Conservation (phyloP, 2,329 filamentous ascomycete genomes). For the Thelonectria blattea region DNA sequence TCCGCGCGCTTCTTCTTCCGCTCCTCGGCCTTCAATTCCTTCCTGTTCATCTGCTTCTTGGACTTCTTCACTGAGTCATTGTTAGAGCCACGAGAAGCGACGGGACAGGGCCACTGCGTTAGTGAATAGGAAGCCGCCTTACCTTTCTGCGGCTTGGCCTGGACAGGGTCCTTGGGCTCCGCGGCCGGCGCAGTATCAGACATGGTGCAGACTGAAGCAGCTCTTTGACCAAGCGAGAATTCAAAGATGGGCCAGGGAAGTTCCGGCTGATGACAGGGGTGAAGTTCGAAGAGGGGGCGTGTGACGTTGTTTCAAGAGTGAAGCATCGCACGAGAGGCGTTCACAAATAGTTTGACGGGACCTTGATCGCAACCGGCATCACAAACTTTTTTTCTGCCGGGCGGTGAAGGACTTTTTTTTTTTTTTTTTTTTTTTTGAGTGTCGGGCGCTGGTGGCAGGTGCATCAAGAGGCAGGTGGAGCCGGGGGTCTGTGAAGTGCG, state of each 20-base stretch:
- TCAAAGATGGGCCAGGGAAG: background rate
- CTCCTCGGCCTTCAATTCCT: constrained; percentile 27
- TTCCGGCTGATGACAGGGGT: background rate
- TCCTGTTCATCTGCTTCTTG: constrained; percentile 23
- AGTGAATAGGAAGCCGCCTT: no score
- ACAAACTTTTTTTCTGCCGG: constrained; percentile 42
- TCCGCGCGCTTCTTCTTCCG: constrained; percentile 46
- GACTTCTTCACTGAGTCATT: no score
- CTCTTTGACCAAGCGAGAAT: no score
- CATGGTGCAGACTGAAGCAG: constrained; percentile 22
- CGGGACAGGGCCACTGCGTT: no score
- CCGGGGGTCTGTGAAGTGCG: constrained; percentile 17
- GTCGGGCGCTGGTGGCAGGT: no score
- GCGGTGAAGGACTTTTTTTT: constrained; percentile 32
- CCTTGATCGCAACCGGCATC: constrained; percentile 10
- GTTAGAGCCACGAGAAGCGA: no score
- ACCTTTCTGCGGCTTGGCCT: no score
- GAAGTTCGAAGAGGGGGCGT: background rate
- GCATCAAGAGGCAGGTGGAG: constrained; percentile 9
- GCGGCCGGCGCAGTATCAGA: constrained; percentile 21
- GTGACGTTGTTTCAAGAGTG: constrained; percentile 10
- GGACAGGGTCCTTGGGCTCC: no score
- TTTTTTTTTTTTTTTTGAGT: no score
- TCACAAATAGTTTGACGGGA: constrained; percentile 6
- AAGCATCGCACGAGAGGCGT: constrained; percentile 23